These are phyloP conservation scores for Saprolegnia diclina DNA, from an alignment of 352 stramenopile genomes.

Conservation along the genomic window DNA sequence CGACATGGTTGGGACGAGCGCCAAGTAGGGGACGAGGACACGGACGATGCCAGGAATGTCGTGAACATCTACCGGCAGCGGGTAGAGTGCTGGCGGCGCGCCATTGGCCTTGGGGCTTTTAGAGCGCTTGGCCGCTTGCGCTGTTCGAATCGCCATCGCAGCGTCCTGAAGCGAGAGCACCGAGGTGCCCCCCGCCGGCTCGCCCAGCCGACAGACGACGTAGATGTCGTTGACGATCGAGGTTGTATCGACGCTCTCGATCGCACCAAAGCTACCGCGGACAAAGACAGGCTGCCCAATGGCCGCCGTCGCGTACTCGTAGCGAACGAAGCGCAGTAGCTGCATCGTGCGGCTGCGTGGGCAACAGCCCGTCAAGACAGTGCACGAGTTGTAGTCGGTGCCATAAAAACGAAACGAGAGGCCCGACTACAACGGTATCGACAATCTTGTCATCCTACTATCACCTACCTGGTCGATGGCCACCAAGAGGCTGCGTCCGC, in stretches of 20 bases:
- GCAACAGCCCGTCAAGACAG: conserved; percentile 10
- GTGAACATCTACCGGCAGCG: neutral
- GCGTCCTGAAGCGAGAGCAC: neutral
- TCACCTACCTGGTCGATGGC: conserved; percentile 14
- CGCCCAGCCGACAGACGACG: neutral
- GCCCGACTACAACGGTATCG: neutral
- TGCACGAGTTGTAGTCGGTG: neutral
- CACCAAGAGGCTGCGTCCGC: conserved; percentile 4
- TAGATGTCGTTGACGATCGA: neutral
- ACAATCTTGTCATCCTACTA: neutral
- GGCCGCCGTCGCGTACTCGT: neutral
- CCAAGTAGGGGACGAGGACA: conserved; percentile 7
- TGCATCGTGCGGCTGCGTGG: conserved; percentile 6
- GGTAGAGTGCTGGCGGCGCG: neutral
- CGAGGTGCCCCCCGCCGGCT: neutral
- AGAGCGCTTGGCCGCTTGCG: neutral
- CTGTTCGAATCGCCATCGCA: conserved; percentile 9
- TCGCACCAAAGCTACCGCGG: neutral
- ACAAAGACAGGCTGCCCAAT: conserved; percentile 5
- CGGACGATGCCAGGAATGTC: neutral
- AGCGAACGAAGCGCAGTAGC: neutral
- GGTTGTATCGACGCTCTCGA: neutral
- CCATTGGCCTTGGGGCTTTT: neutral
- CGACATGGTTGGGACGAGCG: conserved; percentile 5
- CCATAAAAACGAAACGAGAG: conserved; percentile 17